Conservation (phyloP, 371 early-diverging fungal genomes). For the Mucor piriformis region DNA sequence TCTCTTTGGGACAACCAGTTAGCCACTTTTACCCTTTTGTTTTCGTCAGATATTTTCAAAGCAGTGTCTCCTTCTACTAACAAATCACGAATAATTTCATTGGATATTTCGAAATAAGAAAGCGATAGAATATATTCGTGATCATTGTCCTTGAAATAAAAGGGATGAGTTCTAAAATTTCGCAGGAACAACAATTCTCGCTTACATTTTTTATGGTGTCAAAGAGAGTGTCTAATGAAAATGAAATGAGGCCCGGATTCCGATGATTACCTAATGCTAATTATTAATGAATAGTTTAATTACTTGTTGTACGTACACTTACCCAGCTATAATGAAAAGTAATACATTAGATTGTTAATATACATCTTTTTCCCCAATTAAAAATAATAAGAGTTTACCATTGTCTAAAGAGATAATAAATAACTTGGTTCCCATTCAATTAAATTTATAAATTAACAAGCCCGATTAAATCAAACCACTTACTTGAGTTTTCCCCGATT, state of each 20-base stretch:
- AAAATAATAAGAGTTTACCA: too few relatives aligned
- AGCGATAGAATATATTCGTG: conserved; percentile 19
- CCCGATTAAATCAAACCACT: neutral
- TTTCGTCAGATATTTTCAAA: conserved; percentile 49
- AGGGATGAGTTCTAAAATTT: neutral
- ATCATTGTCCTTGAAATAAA: conserved; percentile 1
- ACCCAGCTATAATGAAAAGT: conserved; percentile 9
- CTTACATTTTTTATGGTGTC: conserved; percentile 64
- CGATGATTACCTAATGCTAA: conserved; percentile 54
- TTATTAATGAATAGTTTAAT: neutral
- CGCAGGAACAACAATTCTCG: too few relatives aligned
- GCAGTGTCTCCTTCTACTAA: conserved; percentile 63
- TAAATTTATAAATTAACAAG: conserved; percentile 23
- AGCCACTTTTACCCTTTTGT: conserved; percentile 43
- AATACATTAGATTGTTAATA: neutral
- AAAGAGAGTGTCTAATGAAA: conserved; percentile 83
- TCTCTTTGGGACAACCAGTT: neutral
- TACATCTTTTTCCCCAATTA: neutral
- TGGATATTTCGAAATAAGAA: conserved; percentile 91
- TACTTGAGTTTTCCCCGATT: conserved; percentile 75
- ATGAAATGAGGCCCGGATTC: conserved; percentile 85
- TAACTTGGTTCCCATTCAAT: conserved; percentile 1
- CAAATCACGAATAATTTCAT: conserved; percentile 86
- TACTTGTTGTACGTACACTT: neutral
- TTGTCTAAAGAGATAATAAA: conserved; percentile 18